Evolutionary conservation across 768 basidiomycete species (phyloP), one percentile per base, ranked within the genome.

Genomic region (Tulasnella sp.): DNA sequence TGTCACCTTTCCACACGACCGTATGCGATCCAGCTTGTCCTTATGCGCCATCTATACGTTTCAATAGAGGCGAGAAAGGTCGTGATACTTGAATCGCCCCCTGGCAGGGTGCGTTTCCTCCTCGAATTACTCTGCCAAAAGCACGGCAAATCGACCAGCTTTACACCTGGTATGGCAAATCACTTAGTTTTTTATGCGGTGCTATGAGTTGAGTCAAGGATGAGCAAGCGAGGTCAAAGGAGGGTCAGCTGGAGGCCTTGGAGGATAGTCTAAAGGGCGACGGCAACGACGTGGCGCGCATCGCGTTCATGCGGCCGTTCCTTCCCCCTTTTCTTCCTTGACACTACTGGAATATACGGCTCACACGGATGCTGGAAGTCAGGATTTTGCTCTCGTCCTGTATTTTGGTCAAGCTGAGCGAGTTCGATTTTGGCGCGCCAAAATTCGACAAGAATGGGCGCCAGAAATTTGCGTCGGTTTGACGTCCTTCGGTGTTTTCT

Each of bases 391-490:
- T 75, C 64, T 42, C 31, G 80, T 31, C 58, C 48, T 73, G 75
- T 74, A n/a, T 34, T 41, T 37, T 79, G 42, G 34, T 40, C 58
- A 73, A 42, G 22, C 54, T 40, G 84, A 87, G 31, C 9, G 85
- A 42, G 37, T 64, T 50, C 75, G 12, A 34, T 12, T 40, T 60
- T 58, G 54, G 18, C n/a, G 76, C 72, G 34, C 31, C 37, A 46
- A 77, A 18, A 69, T 72, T 37, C 54, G 40, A 22, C 50, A 80
- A 77, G 24, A 73, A 79, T 44, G 24, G 50, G 72, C n/a, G 80
- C 80, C 85, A 97, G 96, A 97, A 89, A 97, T 98, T 83, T 96
- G 97, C 83, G 97, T 99, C 80, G 97, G 96, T 75, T 91, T 99
- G 83, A 98, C 97, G 69, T 94, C 96, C 24, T 98, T 98, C 84